These are phyloP conservation scores for Leccinum truebloodii DNA, from an alignment of 768 basidiomycete species.

Conservation along the genomic window DNA sequence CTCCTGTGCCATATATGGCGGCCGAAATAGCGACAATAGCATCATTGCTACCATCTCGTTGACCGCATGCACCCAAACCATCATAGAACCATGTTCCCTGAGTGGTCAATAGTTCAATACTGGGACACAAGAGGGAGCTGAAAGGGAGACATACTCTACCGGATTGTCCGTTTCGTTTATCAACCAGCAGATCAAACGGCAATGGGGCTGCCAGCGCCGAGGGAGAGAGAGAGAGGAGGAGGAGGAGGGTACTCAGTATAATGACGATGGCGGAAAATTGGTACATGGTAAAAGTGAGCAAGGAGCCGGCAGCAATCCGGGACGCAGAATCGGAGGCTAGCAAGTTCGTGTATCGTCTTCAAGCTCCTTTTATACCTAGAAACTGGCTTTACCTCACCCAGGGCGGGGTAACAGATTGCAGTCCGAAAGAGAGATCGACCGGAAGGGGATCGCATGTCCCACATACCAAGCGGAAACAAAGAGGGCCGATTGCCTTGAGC, in stretches of 20 bases:
- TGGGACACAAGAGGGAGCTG: background rate
- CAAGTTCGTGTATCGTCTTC: slow-evolving; percentile 8
- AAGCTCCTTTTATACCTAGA: slow-evolving; percentile 28
- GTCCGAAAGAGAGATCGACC: slow-evolving; percentile 26
- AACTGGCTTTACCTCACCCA: slow-evolving; percentile 32
- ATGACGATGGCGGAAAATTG: slow-evolving; percentile 29
- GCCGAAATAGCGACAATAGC: slow-evolving; percentile 64
- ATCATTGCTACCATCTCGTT: slow-evolving; percentile 46
- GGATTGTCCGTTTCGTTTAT: slow-evolving; percentile 45
- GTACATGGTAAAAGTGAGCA: slow-evolving; percentile 18
- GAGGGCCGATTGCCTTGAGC: slow-evolving; percentile 23
- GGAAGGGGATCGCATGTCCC: slow-evolving; percentile 31
- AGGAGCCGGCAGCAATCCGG: background rate
- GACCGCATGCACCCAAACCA: slow-evolving; percentile 65
- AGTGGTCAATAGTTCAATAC: slow-evolving; percentile 10
- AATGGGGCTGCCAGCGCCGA: slow-evolving; percentile 42
- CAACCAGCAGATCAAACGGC: slow-evolving; percentile 36
- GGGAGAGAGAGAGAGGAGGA: slow-evolving; percentile 43
- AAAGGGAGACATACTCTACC: slow-evolving; percentile 51
- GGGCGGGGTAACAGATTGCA: slow-evolving; percentile 24
- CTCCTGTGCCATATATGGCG: too few relatives aligned
- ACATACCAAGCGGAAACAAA: slow-evolving; percentile 23
- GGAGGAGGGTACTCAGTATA: slow-evolving; percentile 44
- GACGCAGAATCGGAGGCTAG: slow-evolving; percentile 6
- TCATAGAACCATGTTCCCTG: slow-evolving; percentile 72